Evolutionary conservation across 306 rosid species (phyloP).

Genomic region (Medicago arabica): DNA sequence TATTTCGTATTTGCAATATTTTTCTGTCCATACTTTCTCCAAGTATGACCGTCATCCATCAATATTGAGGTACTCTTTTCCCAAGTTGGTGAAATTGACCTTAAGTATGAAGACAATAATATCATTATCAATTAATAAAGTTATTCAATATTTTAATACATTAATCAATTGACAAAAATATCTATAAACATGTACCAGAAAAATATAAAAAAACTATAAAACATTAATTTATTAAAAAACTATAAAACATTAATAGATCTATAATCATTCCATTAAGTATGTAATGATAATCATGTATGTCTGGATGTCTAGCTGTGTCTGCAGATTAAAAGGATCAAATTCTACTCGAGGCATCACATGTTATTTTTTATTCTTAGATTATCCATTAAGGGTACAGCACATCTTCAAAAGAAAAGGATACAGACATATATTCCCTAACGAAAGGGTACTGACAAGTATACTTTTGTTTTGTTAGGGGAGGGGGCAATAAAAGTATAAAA

Average conservation of each 20-base stretch:
- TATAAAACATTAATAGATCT: not conserved
- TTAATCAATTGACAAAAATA: not conserved
- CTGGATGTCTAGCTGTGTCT: not conserved
- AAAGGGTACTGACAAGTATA: not conserved
- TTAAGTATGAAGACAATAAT: constrained; percentile 20
- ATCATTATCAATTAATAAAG: not conserved
- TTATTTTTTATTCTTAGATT: not conserved
- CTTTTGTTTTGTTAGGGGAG: not conserved
- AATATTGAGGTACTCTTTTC: constrained; percentile 36
- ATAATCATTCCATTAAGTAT: not conserved
- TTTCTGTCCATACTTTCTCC: constrained; percentile 80
- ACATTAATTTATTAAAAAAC: not conserved
- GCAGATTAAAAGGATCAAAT: not conserved
- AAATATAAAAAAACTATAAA: not conserved
- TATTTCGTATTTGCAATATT: constrained; percentile 40
- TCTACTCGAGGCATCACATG: not conserved
- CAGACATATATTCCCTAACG: not conserved
- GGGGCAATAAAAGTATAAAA: too few species aligned
- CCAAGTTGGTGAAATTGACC: constrained; percentile 42
- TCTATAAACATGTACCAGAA: too few species aligned
- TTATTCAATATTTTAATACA: not conserved
- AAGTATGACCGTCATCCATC: constrained; percentile 57
- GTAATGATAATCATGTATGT: not conserved
- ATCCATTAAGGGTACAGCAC: not conserved
- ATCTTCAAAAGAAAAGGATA: not conserved